Evolutionary conservation across 305 asterid genomes (phyloP).

Genomic region (Fraxinus platypoda): DNA sequence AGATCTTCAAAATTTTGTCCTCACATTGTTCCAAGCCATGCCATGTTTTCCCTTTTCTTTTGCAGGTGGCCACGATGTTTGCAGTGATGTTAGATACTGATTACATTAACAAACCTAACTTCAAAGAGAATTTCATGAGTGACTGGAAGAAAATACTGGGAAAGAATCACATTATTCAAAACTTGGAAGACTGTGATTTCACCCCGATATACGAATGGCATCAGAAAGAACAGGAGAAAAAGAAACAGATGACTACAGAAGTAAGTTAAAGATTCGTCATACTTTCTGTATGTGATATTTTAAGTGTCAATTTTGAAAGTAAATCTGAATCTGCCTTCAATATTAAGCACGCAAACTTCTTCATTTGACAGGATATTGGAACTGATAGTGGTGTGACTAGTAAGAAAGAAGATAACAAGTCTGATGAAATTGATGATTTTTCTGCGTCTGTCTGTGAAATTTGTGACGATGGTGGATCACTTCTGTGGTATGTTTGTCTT

Average conservation of each 20-base stretch:
- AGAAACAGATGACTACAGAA: slow-evolving; percentile 88
- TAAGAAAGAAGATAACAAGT: neutral
- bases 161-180: slow-evolving; percentile 78
- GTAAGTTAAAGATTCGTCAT: slow-evolving; percentile 39
- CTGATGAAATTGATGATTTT: slow-evolving; percentile 40
- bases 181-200: slow-evolving; percentile 83
- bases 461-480: slow-evolving; percentile 75
- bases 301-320: slow-evolving; percentile 15
- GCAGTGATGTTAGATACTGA: slow-evolving; percentile 96
- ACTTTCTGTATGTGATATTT: neutral
- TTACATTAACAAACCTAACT: slow-evolving; percentile 72
- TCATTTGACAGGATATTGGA: neutral
- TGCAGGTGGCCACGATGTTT: slow-evolving; percentile 94
- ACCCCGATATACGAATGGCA: slow-evolving; percentile 91
- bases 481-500: slow-evolving; percentile 46
- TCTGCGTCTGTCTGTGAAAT: slow-evolving; percentile 70
- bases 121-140: slow-evolving; percentile 79
- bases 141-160: slow-evolving; percentile 96
- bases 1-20: slow-evolving; percentile 13
- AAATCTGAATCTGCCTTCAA: neutral
- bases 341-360: neutral
- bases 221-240: slow-evolving; percentile 88
- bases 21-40: slow-evolving; percentile 2
- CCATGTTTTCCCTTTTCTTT: slow-evolving; percentile 13
- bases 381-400: slow-evolving; percentile 9